Conservation (phyloP, 2,329 filamentous ascomycete genomes). For the Epichloe sp. region DNA sequence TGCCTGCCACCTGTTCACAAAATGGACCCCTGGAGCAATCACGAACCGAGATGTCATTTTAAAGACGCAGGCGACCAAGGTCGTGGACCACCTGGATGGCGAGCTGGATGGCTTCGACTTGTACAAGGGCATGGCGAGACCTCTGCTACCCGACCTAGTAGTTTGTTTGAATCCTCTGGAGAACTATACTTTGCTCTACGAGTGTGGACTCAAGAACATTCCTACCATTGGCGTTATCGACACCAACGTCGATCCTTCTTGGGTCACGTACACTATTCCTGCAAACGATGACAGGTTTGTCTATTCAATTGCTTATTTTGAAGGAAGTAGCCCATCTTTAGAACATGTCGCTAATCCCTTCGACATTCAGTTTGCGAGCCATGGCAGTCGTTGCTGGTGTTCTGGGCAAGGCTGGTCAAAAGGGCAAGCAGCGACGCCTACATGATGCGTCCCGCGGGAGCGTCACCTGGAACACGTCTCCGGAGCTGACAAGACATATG, state of each 20-base stretch:
- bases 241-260: constrained; percentile 81
- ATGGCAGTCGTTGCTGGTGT: constrained; percentile 73
- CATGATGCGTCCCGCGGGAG: constrained; percentile 46
- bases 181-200: constrained; percentile 80
- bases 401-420: constrained; percentile 71
- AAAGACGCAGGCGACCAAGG: constrained; percentile 52
- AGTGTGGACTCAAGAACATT: constrained; percentile 77
- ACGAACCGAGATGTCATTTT: constrained; percentile 90
- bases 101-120: constrained; percentile 47
- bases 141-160: constrained; percentile 76
- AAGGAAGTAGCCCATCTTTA: too few species aligned
- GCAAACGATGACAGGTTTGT: constrained; percentile 86
- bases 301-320: neutral
- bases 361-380: constrained; percentile 53
- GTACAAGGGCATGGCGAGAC: constrained; percentile 48
- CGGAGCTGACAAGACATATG: constrained; percentile 29
- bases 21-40: constrained; percentile 83
- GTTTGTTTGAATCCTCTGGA: constrained; percentile 87
- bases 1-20: constrained; percentile 79
- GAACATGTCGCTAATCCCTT: neutral
- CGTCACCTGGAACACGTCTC: constrained; percentile 47
- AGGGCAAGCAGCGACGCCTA: constrained; percentile 57
- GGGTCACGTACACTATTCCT: constrained; percentile 93
- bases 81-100: constrained; percentile 65
- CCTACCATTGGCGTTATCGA: constrained; percentile 93